Conservation (phyloP, 129 eudicot species). For the Lactuca sativa region DNA sequence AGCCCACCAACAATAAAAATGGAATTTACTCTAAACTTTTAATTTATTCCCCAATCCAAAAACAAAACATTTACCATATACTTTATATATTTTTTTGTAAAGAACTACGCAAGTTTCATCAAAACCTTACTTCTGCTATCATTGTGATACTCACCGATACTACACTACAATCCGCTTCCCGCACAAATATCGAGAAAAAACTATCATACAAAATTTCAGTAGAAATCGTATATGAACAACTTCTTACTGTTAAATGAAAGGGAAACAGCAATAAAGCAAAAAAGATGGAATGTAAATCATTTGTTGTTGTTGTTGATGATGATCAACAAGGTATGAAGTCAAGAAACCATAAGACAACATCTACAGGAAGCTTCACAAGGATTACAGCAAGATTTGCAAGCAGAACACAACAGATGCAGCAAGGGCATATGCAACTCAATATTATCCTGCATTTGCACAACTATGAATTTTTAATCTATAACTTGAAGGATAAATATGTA, state of each 20-base stretch:
- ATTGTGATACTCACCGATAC: no score
- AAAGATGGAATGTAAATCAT: neutral
- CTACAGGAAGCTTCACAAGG: constrained; percentile 50
- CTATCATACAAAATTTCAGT: neutral
- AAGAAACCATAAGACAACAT: constrained; percentile 52
- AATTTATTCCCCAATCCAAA: neutral
- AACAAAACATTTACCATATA: no score
- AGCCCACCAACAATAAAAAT: no score
- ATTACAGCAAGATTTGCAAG: constrained; percentile 37
- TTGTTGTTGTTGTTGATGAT: neutral
- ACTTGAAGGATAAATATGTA: no score
- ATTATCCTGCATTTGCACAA: constrained; percentile 33
- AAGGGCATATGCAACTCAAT: constrained; percentile 51
- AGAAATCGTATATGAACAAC: neutral
- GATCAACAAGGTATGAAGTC: constrained; percentile 54
- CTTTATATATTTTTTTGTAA: no score
- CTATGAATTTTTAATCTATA: neutral
- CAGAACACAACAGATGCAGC: constrained; percentile 49
- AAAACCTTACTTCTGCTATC: no score
- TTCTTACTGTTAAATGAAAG: neutral
- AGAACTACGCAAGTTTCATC: neutral
- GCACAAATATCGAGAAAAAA: neutral
- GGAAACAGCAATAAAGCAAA: neutral
- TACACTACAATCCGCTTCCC: neutral
- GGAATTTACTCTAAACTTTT: no score